These are phyloP conservation scores for Didymella lethalis DNA, from an alignment of 2,329 filamentous ascomycete genomes.

Conservation along the genomic window DNA sequence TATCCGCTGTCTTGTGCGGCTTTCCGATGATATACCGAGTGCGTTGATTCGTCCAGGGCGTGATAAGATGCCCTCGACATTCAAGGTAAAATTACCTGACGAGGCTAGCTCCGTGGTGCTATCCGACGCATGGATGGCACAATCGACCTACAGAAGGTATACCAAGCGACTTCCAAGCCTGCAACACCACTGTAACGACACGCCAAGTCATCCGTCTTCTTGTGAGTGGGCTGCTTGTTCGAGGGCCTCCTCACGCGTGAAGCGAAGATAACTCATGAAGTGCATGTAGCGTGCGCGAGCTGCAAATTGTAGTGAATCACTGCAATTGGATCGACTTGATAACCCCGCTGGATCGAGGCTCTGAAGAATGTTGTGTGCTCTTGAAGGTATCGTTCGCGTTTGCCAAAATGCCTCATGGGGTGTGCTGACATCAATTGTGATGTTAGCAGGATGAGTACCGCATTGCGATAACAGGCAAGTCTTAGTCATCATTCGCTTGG, in stretches of 20 bases:
- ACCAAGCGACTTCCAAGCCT: not conserved
- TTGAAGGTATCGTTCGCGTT: no score
- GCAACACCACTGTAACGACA: not conserved
- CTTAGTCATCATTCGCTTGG: conserved; percentile 28
- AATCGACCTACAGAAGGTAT: not conserved
- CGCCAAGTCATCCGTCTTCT: not conserved
- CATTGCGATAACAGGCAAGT: not conserved
- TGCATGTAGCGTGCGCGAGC: not conserved
- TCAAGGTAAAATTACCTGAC: not conserved
- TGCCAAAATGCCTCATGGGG: no score
- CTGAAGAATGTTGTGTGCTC: not conserved
- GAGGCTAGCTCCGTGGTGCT: not conserved
- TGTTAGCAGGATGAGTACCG: no score
- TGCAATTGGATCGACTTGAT: no score
- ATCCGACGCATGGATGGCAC: not conserved
- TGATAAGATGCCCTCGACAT: not conserved
- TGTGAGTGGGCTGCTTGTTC: not conserved
- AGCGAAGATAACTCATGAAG: not conserved
- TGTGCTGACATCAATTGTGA: no score
- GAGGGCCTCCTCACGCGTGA: not conserved
- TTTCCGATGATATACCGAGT: not conserved
- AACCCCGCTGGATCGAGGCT: not conserved
- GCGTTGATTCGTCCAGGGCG: not conserved
- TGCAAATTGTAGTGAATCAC: not conserved
- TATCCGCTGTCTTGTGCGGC: not conserved